Conservation (phyloP, 2,329 filamentous ascomycete species). For the Trichoderma atroviride region DNA sequence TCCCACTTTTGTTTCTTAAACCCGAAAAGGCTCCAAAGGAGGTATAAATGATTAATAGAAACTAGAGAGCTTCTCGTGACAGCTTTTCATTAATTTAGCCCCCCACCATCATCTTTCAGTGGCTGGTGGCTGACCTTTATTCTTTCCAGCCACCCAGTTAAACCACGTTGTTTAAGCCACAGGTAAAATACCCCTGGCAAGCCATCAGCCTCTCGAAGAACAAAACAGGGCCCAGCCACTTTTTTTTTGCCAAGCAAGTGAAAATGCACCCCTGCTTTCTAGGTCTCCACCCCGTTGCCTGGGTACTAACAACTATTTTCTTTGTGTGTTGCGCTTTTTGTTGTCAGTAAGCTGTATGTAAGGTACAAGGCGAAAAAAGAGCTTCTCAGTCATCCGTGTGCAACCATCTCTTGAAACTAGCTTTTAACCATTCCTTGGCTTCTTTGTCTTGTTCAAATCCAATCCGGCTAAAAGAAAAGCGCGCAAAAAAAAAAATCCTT, state of each 20-base stretch:
- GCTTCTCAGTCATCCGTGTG: neutral
- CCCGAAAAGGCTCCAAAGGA: neutral
- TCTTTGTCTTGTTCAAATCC: neutral
- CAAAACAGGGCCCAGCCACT: slow-evolving; percentile 2
- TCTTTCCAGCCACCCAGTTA: slow-evolving; percentile 1
- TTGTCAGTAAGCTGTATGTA: neutral
- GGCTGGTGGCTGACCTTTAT: neutral
- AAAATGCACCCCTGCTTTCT: neutral
- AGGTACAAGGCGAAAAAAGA: neutral
- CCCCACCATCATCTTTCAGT: neutral
- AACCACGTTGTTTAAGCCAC: neutral
- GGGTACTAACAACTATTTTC: neutral
- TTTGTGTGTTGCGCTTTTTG: neutral
- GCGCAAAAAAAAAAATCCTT: neutral
- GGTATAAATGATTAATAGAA: neutral
- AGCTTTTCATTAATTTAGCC: neutral
- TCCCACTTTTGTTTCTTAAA: no score
- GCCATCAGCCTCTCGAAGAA: neutral
- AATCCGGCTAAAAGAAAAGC: neutral
- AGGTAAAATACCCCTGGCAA: neutral
- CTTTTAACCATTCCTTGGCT: neutral
- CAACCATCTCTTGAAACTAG: neutral
- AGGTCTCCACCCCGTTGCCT: neutral
- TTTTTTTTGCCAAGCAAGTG: neutral
- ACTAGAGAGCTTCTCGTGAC: neutral